Evolutionary conservation across 169 alveolate species (phyloP).

Genomic region (Eimeria acervulina): DNA sequence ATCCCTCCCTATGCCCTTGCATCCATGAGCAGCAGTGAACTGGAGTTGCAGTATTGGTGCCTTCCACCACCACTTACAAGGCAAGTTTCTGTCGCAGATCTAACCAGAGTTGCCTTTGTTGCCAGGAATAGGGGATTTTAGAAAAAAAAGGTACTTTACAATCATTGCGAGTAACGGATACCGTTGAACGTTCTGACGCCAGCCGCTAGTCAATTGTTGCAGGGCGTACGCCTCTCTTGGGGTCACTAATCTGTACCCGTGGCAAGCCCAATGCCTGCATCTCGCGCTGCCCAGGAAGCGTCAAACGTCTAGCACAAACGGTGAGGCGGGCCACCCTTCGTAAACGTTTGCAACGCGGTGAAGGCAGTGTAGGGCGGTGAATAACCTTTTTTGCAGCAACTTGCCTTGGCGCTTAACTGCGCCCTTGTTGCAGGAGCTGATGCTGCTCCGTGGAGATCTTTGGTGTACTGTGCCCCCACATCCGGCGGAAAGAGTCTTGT

Average conservation of each 20-base stretch:
- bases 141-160: neutral
- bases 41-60: constrained; percentile 72
- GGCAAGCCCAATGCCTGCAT: constrained; percentile 82
- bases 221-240: constrained; percentile 73
- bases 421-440: constrained; percentile 1
- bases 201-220: neutral
- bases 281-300: constrained; percentile 66
- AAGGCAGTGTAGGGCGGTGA: neutral
- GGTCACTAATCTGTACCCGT: constrained; percentile 70
- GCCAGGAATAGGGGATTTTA: neutral
- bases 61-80: constrained; percentile 57
- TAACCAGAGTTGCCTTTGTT: neutral
- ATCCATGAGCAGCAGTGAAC: constrained; percentile 2
- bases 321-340: neutral
- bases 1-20: constrained; percentile 33
- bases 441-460: constrained; percentile 53
- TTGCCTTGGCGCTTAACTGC: neutral
- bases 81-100: neutral
- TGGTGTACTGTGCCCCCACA: constrained; percentile 93
- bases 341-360: neutral
- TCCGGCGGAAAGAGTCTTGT: constrained; percentile 93
- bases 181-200: neutral
- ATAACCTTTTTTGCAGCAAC: neutral
- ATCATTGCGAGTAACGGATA: neutral
- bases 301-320: neutral